Evolutionary conservation across 177 flowering plant genomes (phyloP).

Genomic region (Vitis hybrid): DNA sequence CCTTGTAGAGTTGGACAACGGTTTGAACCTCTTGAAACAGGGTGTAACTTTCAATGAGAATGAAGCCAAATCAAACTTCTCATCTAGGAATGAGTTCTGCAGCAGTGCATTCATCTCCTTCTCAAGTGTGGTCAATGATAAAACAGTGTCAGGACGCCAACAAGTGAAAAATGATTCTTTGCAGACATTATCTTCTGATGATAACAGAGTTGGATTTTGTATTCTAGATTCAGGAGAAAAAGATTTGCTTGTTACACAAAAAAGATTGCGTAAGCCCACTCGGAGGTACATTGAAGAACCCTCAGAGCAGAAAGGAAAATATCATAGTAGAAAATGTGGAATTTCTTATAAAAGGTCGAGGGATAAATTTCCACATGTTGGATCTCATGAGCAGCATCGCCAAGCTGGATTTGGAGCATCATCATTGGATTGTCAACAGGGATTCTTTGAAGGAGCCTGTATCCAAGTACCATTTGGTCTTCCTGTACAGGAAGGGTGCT

Average conservation of each 20-base stretch:
- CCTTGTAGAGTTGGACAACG: slow-evolving; percentile 21
- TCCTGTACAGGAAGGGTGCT: slow-evolving; percentile 25
- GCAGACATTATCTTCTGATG: slow-evolving; percentile 13
- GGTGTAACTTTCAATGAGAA: slow-evolving; percentile 23
- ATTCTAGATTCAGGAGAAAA: slow-evolving; percentile 18
- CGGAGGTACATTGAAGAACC: slow-evolving; percentile 61
- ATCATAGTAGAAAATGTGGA: slow-evolving; percentile 27
- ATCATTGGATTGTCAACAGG: slow-evolving; percentile 20
- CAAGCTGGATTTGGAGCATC: slow-evolving; percentile 20
- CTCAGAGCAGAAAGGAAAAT: slow-evolving; percentile 27
- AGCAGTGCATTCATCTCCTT: slow-evolving; percentile 9
- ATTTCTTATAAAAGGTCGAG: slow-evolving; percentile 17
- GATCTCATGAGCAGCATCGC: slow-evolving; percentile 22
- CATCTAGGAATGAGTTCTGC: slow-evolving; percentile 19
- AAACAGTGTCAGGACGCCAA: slow-evolving; percentile 4
- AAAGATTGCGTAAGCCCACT: slow-evolving; percentile 55
- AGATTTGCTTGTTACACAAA: slow-evolving; percentile 21
- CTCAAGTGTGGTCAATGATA: slow-evolving; percentile 7
- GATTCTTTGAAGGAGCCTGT: slow-evolving; percentile 31
- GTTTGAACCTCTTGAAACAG: slow-evolving; percentile 18
- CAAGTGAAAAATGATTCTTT: slow-evolving; percentile 8
- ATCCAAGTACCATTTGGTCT: slow-evolving; percentile 57
- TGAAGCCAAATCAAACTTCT: slow-evolving; percentile 14
- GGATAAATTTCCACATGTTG: slow-evolving; percentile 18
- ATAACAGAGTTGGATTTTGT: slow-evolving; percentile 10